Evolutionary conservation across 768 basidiomycete genomes (phyloP), one percentile per base, ranked within the genome.

Genomic region (Dacryopinax primogenitus): DNA sequence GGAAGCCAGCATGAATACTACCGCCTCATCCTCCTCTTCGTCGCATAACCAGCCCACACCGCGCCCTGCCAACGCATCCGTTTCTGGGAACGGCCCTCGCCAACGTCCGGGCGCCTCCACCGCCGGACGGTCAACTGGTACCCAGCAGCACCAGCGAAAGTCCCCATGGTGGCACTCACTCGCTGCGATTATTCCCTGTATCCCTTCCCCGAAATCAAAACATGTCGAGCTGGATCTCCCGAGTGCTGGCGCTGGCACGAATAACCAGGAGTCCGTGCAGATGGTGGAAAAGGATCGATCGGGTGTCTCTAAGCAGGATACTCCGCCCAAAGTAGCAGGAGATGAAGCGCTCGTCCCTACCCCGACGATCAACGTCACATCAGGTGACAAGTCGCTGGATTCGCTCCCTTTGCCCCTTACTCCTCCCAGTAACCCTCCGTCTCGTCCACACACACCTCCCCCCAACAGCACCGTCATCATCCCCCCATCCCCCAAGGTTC

Each of bases 191-290:
- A 13, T 58, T 30, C 51, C 51, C 30, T 58, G 51, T 30, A 58
- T 58, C 51, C 51, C 51, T 21, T 58, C 51, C 6, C 51, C 51
- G 15, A 58, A 58, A 32, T 30, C 32, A 26, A 58, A 58, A 28
- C 15, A 58, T 58, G 51, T 58, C 51, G 51, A 58, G 9, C 51
- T 28, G 26, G 51, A 58, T 30, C 26, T 58, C 30, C 51, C 26
- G 51, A 23, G 26, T 30, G 51, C 51, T 58, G 51, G 51, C 30
- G 51, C 51, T 58, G 51, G 62, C n/a, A 65, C 68, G 32, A 69
- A 41, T 21, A 70, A n/a, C 12, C 37, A 65, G 26, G 65, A 66
- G 30, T 67, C 69, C 7, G 68, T 69, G 63, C 69, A 70, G 47
- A 70, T 63, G 33, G 66, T 65, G 34, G 66, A 39, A n/a, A 69